A percentile compares a stretch with the other conserved stretches of the same genome.
Evolutionary conservation across 805 yeast species (phyloP).

Genomic region (Zygotorulaspora florentina): DNA sequence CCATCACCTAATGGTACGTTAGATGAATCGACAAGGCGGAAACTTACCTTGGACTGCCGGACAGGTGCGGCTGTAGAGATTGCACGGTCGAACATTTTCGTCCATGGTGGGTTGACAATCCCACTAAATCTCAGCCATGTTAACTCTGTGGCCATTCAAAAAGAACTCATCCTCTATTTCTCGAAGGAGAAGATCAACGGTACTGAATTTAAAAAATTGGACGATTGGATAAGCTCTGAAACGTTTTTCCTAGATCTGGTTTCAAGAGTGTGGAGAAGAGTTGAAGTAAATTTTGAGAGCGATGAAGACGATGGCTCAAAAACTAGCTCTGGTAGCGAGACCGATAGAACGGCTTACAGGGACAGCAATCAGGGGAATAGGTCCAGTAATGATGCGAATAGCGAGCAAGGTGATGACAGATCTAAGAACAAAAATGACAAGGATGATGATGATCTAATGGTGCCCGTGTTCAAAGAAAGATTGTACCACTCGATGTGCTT

Average conservation of each 20-base stretch:
- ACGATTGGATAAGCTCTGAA: slow-evolving; percentile 56
- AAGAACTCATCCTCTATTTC: slow-evolving; percentile 37
- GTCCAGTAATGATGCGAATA: slow-evolving; percentile 10
- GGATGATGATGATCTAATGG: not conserved
- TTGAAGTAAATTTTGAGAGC: slow-evolving; percentile 23
- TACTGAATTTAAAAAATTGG: slow-evolving; percentile 24
- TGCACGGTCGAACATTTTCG: slow-evolving; percentile 56
- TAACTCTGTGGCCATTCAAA: slow-evolving; percentile 39
- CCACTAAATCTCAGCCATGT: slow-evolving; percentile 47
- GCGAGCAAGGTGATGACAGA: slow-evolving; percentile 5
- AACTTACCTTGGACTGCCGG: slow-evolving; percentile 53
- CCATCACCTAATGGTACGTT: slow-evolving; percentile 12
- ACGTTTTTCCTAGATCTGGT: slow-evolving; percentile 56
- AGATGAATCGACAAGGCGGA: slow-evolving; percentile 42
- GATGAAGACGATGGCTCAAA: slow-evolving; percentile 4
- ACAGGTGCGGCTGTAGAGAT: slow-evolving; percentile 64
- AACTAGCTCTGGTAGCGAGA: not conserved
- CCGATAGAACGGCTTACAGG: not conserved
- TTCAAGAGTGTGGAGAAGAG: slow-evolving; percentile 53
- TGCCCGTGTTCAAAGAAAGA: slow-evolving; percentile 34
- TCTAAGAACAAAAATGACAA: not conserved
- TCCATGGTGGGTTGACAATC: slow-evolving; percentile 63
- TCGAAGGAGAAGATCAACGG: slow-evolving; percentile 23
- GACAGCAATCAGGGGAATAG: slow-evolving; percentile 1
- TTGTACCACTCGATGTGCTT: slow-evolving; percentile 57